Evolutionary conservation across 164 flowering plant species (phyloP), one percentile per base, ranked within the genome.

Genomic region (Tinospora cordifolia): DNA sequence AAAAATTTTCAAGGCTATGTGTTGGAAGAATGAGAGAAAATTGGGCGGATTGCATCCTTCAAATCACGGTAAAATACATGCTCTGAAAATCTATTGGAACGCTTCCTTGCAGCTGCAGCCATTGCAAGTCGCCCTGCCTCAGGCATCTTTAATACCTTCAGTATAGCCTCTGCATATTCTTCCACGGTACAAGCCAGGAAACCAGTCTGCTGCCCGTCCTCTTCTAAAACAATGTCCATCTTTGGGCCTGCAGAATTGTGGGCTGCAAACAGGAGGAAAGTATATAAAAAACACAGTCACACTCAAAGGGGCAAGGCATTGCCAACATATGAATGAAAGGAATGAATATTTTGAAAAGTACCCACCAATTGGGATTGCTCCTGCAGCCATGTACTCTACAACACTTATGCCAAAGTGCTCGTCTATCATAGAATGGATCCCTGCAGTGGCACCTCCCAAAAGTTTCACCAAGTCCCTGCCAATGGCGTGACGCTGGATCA

Each of bases 351-450:
- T 22, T 17, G 17, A 22, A 51, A 51, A 51, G 59, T 21, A 66
- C 88, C 17, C 51, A 94, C 99, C 98, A 46, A 90, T 92, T 71
- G 98, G 97, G 69, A 95, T 84, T 51, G 99, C 93, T 11, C 99
- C 99, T 2, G 96, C 92, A 70, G 99, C 99, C 97, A 95, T 95
- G 73, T 88, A 95, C 78, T 94, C 99, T 13, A n/a, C n/a, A n/a
- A n/a, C n/a, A n/a, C n/a, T n/a, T n/a, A n/a, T n/a, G n/a, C n/a
- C n/a, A n/a, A n/a, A n/a, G n/a, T n/a, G n/a, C n/a, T n/a, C n/a
- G n/a, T n/a, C n/a, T n/a, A n/a, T n/a, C n/a, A n/a, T n/a, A n/a
- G n/a, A n/a, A n/a, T n/a, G n/a, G n/a, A n/a, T 82, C 69, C 99
- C 99, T 4, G 86, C 91, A 79, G 79, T 69, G 13, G 98, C 96